Evolutionary conservation across 257 asterid species (phyloP).

Genomic region (Nicotiana knightiana): DNA sequence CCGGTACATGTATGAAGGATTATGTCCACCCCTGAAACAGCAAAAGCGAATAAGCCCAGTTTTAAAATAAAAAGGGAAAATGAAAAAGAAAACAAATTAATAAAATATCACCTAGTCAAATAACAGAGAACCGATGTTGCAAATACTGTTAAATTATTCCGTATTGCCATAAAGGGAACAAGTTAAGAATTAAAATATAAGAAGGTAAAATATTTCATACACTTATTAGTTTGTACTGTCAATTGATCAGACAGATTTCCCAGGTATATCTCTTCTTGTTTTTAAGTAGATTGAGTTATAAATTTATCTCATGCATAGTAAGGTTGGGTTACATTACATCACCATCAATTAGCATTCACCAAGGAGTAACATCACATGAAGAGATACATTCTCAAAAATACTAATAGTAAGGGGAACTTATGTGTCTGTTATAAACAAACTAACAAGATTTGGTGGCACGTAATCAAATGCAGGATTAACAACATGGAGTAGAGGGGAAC

Average conservation of each 20-base stretch:
- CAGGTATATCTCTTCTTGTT: background rate
- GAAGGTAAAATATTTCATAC: background rate
- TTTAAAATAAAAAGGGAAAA: background rate
- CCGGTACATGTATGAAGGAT: slow-evolving; percentile 88
- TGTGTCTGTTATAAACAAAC: slow-evolving; percentile 92
- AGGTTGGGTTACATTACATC: background rate
- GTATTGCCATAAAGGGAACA: background rate
- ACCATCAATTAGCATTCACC: background rate
- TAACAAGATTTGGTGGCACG: slow-evolving; percentile 92
- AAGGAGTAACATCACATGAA: background rate
- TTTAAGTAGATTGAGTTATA: background rate
- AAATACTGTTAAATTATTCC: background rate
- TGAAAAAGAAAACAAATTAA: background rate
- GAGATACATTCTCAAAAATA: background rate
- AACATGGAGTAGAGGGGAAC: slow-evolving; percentile 80
- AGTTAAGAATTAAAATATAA: background rate
- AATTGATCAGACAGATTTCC: background rate
- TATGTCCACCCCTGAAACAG: slow-evolving; percentile 83
- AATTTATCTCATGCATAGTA: background rate
- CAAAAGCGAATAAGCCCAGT: slow-evolving; percentile 12
- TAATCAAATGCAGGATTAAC: slow-evolving; percentile 97
- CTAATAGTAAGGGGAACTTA: slow-evolving; percentile 37
- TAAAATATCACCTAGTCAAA: background rate
- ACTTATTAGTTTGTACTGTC: background rate
- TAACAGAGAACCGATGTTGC: background rate